These are phyloP conservation scores for Leccinum subtestaceum DNA, from an alignment of 768 basidiomycete genomes.

Conservation along the genomic window DNA sequence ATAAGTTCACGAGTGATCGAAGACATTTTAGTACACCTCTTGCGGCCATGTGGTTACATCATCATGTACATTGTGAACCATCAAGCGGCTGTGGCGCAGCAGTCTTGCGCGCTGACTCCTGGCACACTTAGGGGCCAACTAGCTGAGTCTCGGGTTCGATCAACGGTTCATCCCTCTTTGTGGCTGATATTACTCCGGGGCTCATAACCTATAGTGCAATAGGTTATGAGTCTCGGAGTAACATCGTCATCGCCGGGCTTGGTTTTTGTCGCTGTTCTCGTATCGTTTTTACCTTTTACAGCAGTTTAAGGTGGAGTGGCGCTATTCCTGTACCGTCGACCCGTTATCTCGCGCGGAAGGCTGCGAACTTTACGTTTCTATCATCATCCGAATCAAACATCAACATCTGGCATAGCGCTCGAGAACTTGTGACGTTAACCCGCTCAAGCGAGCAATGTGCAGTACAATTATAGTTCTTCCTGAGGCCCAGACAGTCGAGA, in stretches of 20 bases:
- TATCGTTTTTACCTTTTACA: constrained; percentile 1
- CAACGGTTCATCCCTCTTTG: constrained; percentile 3
- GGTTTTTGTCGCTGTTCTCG: constrained; percentile 3
- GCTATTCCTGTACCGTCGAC: neutral
- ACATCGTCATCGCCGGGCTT: constrained; percentile 7
- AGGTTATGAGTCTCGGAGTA: constrained; percentile 18
- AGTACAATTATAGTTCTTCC: neutral
- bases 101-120: constrained; percentile 1
- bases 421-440: neutral
- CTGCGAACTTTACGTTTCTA: neutral
- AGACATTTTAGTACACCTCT: neutral
- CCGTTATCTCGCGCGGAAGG: neutral
- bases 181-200: constrained; percentile 22
- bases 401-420: neutral
- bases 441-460: neutral
- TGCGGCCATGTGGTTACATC: neutral
- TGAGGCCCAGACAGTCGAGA: neutral
- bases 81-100: constrained; percentile 8
- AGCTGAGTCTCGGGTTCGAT: neutral
- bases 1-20: constrained; percentile 1
- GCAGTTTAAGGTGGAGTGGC: neutral
- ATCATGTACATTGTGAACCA: neutral
- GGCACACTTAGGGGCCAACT: neutral
- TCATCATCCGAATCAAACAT: neutral
- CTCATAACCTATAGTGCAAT: constrained; percentile 21